Base-by-base conservation (phyloP, 164 flowering plant genomes). In the Liquidambar formosana region DNA sequence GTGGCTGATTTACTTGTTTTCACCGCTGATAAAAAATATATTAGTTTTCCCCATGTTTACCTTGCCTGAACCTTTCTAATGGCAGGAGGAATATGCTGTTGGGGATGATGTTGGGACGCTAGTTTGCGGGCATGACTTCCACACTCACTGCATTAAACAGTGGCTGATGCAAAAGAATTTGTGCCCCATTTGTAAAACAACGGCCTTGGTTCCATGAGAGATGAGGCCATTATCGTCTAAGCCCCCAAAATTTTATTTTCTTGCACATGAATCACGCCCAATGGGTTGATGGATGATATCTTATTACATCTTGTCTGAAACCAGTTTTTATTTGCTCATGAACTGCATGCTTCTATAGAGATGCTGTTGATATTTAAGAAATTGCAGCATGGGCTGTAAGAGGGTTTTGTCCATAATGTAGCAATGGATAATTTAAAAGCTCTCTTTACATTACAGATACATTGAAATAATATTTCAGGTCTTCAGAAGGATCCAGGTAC, bases 101-200 rank as follows among this genome's bases (percentile, higher is more conserved):
- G 89, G 84, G 11, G 94, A 88, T 54, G 86, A 83, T 67, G 67
- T 91, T 28, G 96, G 98, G 71, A 75, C 58, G 27, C 69, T 91
- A 66, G 88, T 81, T 11, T 93, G 98, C 23, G 93, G 91, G 21
- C 96, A 93, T 67, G 92, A 91, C 69, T 93, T 86, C 69, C 98
- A 93, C 70, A 61, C 77, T 4, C 61, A 72, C 61, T 93, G 98
- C 85, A 83, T 93, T 45, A 89, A 85, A 41, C 92, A 86, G 46
- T 93, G 98, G 98, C 77, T 93, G n/a, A 68, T 68, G 79, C 81
- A 68, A 70, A 93, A 93, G 84, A 93, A 93, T 68, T 56, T 85
- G 43, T 93, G 97, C 73, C 97, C 97, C 56, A 85, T 93, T 52
- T 93, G 98, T 75, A 93, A 89, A 76, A 86, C 81, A 19, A 76